Conservation (phyloP, 2,329 filamentous ascomycete genomes). For the Aspergillus transmontanensis region DNA sequence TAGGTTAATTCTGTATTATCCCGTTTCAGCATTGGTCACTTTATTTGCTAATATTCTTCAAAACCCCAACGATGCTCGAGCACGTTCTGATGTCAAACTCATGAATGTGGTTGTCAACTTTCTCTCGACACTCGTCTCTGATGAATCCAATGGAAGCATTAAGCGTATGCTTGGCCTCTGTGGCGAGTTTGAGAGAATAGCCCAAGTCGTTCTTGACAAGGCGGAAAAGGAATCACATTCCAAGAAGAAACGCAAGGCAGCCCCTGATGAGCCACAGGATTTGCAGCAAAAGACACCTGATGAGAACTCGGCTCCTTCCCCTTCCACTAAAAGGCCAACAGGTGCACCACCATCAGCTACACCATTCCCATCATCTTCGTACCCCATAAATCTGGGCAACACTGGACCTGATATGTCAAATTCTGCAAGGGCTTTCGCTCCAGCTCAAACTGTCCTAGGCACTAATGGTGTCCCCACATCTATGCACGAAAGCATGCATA, state of each 20-base stretch:
- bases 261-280: constrained; percentile 50
- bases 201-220: constrained; percentile 86
- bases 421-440: constrained; percentile 26
- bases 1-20: constrained; percentile 91
- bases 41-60: constrained; percentile 96
- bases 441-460: constrained; percentile 26
- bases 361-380: constrained; percentile 31
- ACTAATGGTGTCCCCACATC: constrained; percentile 25
- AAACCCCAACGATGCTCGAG: constrained; percentile 86
- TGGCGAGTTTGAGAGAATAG: constrained; percentile 94
- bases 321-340: constrained; percentile 31
- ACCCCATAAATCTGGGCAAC: constrained; percentile 23
- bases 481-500: constrained; percentile 29
- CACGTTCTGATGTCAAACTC: constrained; percentile 82
- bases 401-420: constrained; percentile 19
- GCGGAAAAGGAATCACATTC: constrained; percentile 80
- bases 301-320: constrained; percentile 16
- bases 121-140: constrained; percentile 81
- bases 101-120: constrained; percentile 95
- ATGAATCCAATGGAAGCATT: constrained; percentile 86
- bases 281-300: constrained; percentile 24
- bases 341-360: constrained; percentile 21
- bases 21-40: constrained; percentile 90
- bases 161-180: constrained; percentile 93
- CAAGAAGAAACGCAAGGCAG: constrained; percentile 81